These are phyloP conservation scores for Cladosporium sp. DNA, from an alignment of 2,329 filamentous ascomycete species.

Conservation along the genomic window DNA sequence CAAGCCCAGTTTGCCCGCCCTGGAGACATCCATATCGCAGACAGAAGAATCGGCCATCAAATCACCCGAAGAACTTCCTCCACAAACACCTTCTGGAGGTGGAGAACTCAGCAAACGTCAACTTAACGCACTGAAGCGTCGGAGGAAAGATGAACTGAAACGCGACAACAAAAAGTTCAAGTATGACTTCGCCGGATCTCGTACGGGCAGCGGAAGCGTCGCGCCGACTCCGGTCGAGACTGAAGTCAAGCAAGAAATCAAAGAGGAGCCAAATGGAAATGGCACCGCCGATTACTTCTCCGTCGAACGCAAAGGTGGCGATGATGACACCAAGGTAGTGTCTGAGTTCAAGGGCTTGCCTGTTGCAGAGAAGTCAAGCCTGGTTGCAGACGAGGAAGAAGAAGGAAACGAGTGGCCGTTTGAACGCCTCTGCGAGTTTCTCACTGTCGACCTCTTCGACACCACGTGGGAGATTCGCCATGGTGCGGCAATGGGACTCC, in stretches of 20 bases:
- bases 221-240: slow-evolving; percentile 48
- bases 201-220: slow-evolving; percentile 57
- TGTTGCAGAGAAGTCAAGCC: slow-evolving; percentile 76
- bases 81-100: slow-evolving; percentile 21
- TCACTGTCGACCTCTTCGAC: slow-evolving; percentile 91
- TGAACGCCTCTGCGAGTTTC: slow-evolving; percentile 86
- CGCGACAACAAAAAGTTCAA: slow-evolving; percentile 74
- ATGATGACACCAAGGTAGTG: slow-evolving; percentile 88
- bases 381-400: slow-evolving; percentile 71
- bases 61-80: slow-evolving; percentile 28
- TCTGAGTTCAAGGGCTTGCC: slow-evolving; percentile 89
- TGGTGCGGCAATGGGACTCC: slow-evolving; percentile 88
- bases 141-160: slow-evolving; percentile 84
- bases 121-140: slow-evolving; percentile 89
- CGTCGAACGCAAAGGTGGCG: slow-evolving; percentile 70
- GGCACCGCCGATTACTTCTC: slow-evolving; percentile 75
- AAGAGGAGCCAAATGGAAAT: slow-evolving; percentile 46
- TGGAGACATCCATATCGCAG: slow-evolving; percentile 51
- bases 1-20: slow-evolving; percentile 39
- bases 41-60: slow-evolving; percentile 21
- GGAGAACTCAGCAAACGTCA: slow-evolving; percentile 78
- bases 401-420: slow-evolving; percentile 89
- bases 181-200: slow-evolving; percentile 70
- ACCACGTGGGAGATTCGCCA: slow-evolving; percentile 92
- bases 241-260: slow-evolving; percentile 57